Base-by-base conservation (phyloP, 2,329 filamentous ascomycete species). In the Tolypocladium nubicola region DNA sequence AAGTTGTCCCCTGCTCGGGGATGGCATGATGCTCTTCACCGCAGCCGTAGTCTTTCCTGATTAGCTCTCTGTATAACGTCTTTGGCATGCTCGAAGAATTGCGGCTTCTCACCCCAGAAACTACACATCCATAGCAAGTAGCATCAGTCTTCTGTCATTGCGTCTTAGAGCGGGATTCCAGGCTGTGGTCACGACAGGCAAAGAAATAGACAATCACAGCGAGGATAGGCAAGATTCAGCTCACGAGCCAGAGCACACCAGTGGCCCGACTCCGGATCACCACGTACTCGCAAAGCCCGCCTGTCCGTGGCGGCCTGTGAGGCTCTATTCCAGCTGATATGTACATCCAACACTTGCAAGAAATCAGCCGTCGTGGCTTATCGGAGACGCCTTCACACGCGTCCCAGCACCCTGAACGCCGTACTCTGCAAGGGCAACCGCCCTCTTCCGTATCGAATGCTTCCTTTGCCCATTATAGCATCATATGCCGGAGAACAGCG, bases 341-440 rank as follows among this genome's bases (percentile, higher is more conserved):
- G 8, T 53, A 23, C 59, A 59, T 52, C 45, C 54, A 55, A 55
- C 53, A 55, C 40, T 52, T 41, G 47, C 33, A 41, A 45, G 33
- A 54, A 53, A 41, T 26, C 21, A 56, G n/a, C 13, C 35, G 55
- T 40, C 23, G 23, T 30, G 39, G 37, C 45, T 14, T 53, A 13
- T 37, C 8, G 41, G 37, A 57, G 54, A 47, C 54, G 13, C 14
- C 30, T 19, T 47, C 14, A 35, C 23, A 41, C 54, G 19, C 45
- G 23, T 57, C 56, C 49, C 49, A 55, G 38, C 39, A 39, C 52
- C 59, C 53, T 41, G 39, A 59, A 57, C 59, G 37, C 56, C 58
- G 35, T 56, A 52, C 35, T 58, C 49, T 55, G 41, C 39, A 54
- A 26, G 52, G n/a, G 23, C 49, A 55, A 40, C 6, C 33, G 53